Base-by-base conservation (phyloP, 495 filamentous ascomycete genomes). In the Amphirosellinia nigrospora region DNA sequence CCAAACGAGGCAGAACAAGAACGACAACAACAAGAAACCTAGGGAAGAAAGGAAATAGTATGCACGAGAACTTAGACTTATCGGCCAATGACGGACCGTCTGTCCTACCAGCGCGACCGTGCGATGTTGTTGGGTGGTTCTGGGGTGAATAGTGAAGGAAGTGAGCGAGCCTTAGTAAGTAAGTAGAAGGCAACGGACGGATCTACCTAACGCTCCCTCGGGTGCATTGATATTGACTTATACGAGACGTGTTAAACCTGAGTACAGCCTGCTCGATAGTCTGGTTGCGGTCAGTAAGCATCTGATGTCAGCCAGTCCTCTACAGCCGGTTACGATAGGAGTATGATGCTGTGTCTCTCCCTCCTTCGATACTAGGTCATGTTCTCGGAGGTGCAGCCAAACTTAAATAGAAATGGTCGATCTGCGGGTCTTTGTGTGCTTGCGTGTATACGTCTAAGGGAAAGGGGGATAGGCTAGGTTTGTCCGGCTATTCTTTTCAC, bases 41-140 rank as follows among this genome's bases (percentile, higher is more conserved):
- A 16, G n/a, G 15, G 23, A 45, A 59, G 39, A 46, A 43, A 60
- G 41, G 28, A 46, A 32, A 36, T 21, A 41, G n/a, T n/a, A n/a
- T n/a, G n/a, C 43, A 53, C 43, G n/a, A 41, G n/a, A 26, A 68
- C 56, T 67, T 38, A 23, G 66, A 68, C 64, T 60, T 64, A 59
- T 72, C 69, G 64, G 70, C 72, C 74, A 76, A 76, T 76, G 34
- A 67, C 69, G 56, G 70, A 5, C 64, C 64, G 71, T 70, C 71
- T 62, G 68, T 68, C 53, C 60, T 73, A 61, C 68, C 67, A 69
- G 71, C 68, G 68, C 72, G 68, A 68, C 68, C 72, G 68, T 46
- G 43, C 32, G 55, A 34, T 50, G 39, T 19, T 58, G 9, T 55
- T 52, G 23, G 23, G 19, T 8, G 7, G 34, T 48, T 21, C 19